Conservation (phyloP, 2,329 filamentous ascomycete genomes). For the Aureobasidium sp. region DNA sequence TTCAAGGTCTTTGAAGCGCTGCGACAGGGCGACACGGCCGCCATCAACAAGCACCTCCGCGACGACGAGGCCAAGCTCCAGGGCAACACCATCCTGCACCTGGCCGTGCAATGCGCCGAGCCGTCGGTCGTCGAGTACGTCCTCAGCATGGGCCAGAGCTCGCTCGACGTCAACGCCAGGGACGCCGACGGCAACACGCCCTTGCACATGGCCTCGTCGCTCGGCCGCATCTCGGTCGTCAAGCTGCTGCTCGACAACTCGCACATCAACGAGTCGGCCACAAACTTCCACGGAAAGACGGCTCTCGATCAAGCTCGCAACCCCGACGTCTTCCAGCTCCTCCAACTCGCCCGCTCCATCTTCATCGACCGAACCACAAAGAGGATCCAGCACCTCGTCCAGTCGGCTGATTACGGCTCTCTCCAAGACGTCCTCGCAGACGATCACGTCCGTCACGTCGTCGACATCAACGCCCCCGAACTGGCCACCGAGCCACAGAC, state of each 20-base stretch:
- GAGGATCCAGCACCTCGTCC: constrained; percentile 74
- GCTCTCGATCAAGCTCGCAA: constrained; percentile 84
- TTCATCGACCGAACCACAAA: constrained; percentile 82
- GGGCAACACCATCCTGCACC: constrained; percentile 83
- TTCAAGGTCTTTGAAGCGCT: constrained; percentile 92
- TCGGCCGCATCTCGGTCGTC: constrained; percentile 75
- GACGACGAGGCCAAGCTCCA: constrained; percentile 49
- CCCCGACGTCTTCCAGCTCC: constrained; percentile 89
- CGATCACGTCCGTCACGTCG: constrained; percentile 70
- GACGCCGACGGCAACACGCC: constrained; percentile 94
- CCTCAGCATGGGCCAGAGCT: constrained; percentile 52
- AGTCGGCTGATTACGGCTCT: constrained; percentile 63
- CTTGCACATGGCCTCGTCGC: constrained; percentile 75
- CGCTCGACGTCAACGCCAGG: constrained; percentile 75
- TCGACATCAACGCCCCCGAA: constrained; percentile 90
- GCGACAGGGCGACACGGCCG: constrained; percentile 80
- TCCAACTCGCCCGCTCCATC: constrained; percentile 82
- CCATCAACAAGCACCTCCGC: constrained; percentile 78
- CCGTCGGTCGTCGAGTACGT: constrained; percentile 88
- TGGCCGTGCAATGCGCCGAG: constrained; percentile 94
- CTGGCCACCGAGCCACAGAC: constrained; percentile 75
- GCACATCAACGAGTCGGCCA: constrained; percentile 78
- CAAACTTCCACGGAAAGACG: constrained; percentile 77
- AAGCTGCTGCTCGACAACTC: constrained; percentile 74
- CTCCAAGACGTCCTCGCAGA: constrained; percentile 79